Base-by-base conservation (phyloP, 2,329 filamentous ascomycete species). In the Aureobasidium leucospermi region DNA sequence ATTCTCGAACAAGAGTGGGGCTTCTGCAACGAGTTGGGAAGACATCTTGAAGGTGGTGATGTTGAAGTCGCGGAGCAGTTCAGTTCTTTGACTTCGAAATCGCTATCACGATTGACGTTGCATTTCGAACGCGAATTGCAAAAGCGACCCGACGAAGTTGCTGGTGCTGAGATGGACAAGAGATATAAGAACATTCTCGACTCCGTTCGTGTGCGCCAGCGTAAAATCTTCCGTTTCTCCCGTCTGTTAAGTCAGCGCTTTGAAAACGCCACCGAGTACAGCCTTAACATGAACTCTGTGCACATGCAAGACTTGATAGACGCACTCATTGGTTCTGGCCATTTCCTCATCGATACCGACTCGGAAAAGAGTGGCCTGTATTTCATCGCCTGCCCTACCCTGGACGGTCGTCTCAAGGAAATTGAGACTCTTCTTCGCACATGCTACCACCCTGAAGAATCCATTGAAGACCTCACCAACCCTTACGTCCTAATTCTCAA, bases 11-110 rank as follows among this genome's bases (percentile, higher is more conserved):
- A 96, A 68, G 94, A 99, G 74, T 99, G 94, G 94, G 90, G 91
- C 60, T 97, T 97, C 69, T 95, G 89, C 57, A 97, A 97, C 68
- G 86, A 92, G 67, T 90, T 99, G 60, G 94, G 93, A 29, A 85
- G 89, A 51, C 88, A 94, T 70, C 81, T 99, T n/a, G 87, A 95
- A 66, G 89, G 90, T 32, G 95, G 94, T 63, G 91, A 97, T 71
- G 88, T 97, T 42, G 93, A 97, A 75, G 94, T 97, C 43, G 94
- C 94, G 1, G 94, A 97, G 76, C 94, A 99, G 71, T 99, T 99
- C 73, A 82, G 84, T 71, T 90, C 90, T 29, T 80, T 99, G 63
- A 97, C 94, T 1, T 92, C 90, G 69, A 97, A 96, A 74, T 92
- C 93, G 8, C 81, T 97, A 62, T 88, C 88, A 66, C 87, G 94